Evolutionary conservation across 148 eudicot genomes (phyloP).

Genomic region (Silene conica): DNA sequence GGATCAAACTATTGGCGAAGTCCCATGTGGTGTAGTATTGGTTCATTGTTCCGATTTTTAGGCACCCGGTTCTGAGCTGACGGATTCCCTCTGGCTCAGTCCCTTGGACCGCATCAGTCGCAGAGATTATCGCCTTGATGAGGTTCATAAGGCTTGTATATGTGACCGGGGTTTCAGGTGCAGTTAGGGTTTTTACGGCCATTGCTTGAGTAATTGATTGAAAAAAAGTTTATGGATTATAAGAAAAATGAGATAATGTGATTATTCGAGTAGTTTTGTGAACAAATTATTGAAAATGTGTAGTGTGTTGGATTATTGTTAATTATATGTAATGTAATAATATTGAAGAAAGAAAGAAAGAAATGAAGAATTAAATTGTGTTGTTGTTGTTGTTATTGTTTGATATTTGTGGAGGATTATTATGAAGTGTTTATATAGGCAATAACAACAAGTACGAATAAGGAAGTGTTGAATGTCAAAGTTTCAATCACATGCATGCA

Average conservation of each 20-base stretch:
- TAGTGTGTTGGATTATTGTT: too few species aligned
- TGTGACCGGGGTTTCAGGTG: neutral
- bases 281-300: too few species aligned
- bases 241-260: neutral
- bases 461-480: too few species aligned
- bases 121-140: neutral
- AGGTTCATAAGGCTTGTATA: neutral
- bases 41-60: constrained; percentile 2
- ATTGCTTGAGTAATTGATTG: neutral
- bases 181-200: neutral
- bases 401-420: too few species aligned
- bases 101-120: neutral
- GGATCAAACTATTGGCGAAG: constrained; percentile 3
- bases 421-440: too few species aligned
- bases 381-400: too few species aligned
- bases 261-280: neutral
- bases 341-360: too few species aligned
- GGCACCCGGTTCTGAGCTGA: neutral
- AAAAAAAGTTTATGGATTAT: neutral
- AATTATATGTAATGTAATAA: neutral
- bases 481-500: too few species aligned
- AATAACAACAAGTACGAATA: too few species aligned
- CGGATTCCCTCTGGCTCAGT: constrained; percentile 4
- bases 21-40: constrained; percentile 12
- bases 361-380: too few species aligned